Evolutionary conservation across 2,329 filamentous ascomycete genomes (phyloP).

Genomic region (Fusarium vanettenii): DNA sequence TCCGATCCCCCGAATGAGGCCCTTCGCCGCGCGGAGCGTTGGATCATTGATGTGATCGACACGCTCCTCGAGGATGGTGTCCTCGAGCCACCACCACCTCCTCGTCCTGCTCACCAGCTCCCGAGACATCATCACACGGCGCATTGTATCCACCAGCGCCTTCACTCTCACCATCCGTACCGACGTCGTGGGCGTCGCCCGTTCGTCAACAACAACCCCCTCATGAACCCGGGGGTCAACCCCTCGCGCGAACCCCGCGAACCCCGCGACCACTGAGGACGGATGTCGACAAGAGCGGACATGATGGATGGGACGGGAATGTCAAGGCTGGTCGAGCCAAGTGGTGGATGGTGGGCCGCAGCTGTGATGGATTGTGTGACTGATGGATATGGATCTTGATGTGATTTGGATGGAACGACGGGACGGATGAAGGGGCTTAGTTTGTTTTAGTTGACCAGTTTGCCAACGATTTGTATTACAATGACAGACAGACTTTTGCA

Average conservation of each 20-base stretch:
- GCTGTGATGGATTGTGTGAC: background rate
- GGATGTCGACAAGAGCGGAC: background rate
- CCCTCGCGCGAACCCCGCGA: background rate
- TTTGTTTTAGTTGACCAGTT: background rate
- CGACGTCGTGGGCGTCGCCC: slow-evolving; percentile 23
- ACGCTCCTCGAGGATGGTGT: slow-evolving; percentile 23
- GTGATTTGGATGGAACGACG: background rate
- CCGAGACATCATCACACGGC: slow-evolving; percentile 38
- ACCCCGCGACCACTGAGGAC: background rate
- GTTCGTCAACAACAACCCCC: background rate
- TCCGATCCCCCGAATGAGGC: background rate
- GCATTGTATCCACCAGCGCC: slow-evolving; percentile 34
- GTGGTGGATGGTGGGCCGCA: background rate
- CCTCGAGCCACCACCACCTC: slow-evolving; percentile 23
- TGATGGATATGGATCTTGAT: background rate
- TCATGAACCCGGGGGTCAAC: background rate
- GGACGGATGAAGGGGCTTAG: background rate
- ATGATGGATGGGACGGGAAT: background rate
- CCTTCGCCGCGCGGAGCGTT: slow-evolving; percentile 13
- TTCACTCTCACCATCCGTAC: slow-evolving; percentile 37
- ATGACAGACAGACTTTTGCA: slow-evolving; percentile 28
- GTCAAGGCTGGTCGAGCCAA: background rate
- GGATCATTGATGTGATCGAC: slow-evolving; percentile 17
- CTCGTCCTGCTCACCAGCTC: slow-evolving; percentile 4
- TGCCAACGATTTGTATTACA: slow-evolving; percentile 22